These are phyloP conservation scores for Coemansia sp. DNA, from an alignment of 192 early-diverging fungal genomes.

Conservation along the genomic window DNA sequence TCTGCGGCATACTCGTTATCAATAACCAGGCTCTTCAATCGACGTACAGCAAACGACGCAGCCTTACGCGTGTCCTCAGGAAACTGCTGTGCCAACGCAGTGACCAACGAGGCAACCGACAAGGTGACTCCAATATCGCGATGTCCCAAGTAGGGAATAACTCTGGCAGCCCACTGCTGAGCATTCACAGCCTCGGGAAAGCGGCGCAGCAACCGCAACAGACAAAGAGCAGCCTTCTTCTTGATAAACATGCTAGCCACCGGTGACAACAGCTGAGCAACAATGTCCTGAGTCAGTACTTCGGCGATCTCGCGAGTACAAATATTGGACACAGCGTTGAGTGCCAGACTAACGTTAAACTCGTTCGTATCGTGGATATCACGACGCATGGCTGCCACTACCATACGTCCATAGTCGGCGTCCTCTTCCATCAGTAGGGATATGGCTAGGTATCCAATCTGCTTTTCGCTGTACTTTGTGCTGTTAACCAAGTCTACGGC, in stretches of 20 bases:
- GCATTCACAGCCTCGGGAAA: conserved; percentile 86
- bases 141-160: conserved; percentile 84
- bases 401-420: conserved; percentile 76
- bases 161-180: conserved; percentile 80
- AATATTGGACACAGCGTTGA: conserved; percentile 98
- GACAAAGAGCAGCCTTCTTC: conserved; percentile 95
- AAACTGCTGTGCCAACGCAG: conserved; percentile 88
- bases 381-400: conserved; percentile 84
- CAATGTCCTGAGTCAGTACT: conserved; percentile 76
- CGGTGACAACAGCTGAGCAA: conserved; percentile 78
- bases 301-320: conserved; percentile 91
- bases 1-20: conserved; percentile 80
- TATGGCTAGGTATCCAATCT: conserved; percentile 96
- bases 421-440: conserved; percentile 90
- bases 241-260: conserved; percentile 85
- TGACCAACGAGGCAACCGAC: conserved; percentile 79
- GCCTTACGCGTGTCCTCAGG: conserved; percentile 74
- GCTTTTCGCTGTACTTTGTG: conserved; percentile 94
- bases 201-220: conserved; percentile 86
- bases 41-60: conserved; percentile 73
- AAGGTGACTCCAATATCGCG: conserved; percentile 87
- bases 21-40: conserved; percentile 83
- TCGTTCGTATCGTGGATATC: conserved; percentile 88
- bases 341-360: conserved; percentile 84
- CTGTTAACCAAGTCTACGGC: conserved; percentile 90